Evolutionary conservation across 495 filamentous ascomycete species (phyloP).

Genomic region (Aspergillus homomorphus): DNA sequence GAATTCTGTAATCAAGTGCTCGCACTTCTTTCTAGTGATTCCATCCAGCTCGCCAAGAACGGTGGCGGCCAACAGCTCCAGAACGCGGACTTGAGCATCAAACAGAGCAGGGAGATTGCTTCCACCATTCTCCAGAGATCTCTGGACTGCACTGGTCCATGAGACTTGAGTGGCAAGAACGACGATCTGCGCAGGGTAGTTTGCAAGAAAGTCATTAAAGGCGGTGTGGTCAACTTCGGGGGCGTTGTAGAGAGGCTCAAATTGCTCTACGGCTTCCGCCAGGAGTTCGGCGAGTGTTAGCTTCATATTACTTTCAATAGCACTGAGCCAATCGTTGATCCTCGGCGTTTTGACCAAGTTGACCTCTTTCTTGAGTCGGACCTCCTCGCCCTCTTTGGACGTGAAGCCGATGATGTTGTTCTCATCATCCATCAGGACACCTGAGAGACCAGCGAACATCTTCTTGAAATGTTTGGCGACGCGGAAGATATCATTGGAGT

Average conservation of each 20-base stretch:
- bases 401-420: conserved; percentile 84
- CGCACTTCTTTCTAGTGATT: conserved; percentile 89
- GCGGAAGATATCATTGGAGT: conserved; percentile 92
- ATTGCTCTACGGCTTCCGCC: conserved; percentile 75
- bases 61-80: conserved; percentile 77
- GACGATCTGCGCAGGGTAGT: conserved; percentile 90
- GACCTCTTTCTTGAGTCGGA: conserved; percentile 82
- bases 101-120: conserved; percentile 62
- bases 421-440: conserved; percentile 87
- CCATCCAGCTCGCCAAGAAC: conserved; percentile 89
- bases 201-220: conserved; percentile 72
- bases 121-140: conserved; percentile 67
- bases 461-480: conserved; percentile 99
- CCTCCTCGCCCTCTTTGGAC: conserved; percentile 92
- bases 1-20: conserved; percentile 97
- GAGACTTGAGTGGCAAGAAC: conserved; percentile 93
- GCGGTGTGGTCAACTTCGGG: conserved; percentile 60
- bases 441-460: conserved; percentile 96
- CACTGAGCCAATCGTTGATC: conserved; percentile 96
- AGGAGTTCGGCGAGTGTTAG: conserved; percentile 85
- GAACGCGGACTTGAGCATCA: conserved; percentile 72
- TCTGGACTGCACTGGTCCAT: conserved; percentile 84
- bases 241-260: conserved; percentile 63
- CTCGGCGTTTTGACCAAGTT: conserved; percentile 88
- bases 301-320: conserved; percentile 92